These are phyloP conservation scores for Gamsiella multidivaricata DNA, from an alignment of 192 early-diverging fungal species.

Conservation along the genomic window DNA sequence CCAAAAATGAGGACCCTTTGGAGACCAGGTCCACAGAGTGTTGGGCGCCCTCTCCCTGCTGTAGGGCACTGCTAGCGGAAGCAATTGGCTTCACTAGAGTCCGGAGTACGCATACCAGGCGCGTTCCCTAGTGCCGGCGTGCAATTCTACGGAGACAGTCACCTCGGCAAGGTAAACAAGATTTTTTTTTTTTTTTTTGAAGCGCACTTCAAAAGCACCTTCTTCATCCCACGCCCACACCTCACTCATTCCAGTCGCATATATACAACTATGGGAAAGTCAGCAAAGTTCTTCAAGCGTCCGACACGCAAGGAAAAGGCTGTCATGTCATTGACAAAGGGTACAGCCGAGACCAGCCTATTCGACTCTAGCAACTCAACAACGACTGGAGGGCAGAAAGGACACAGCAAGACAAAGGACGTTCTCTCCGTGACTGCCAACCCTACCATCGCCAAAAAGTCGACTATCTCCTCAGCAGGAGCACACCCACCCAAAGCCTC, in stretches of 20 bases:
- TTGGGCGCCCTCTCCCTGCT: no score
- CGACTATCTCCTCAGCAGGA: conserved; percentile 1
- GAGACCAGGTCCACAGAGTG: no score
- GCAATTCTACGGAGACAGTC: no score
- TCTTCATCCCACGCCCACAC: background rate
- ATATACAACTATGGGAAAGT: conserved; percentile 66
- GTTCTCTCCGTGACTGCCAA: conserved; percentile 46
- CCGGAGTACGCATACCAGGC: no score
- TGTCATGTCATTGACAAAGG: conserved; percentile 48
- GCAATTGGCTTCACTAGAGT: no score
- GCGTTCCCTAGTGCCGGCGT: no score
- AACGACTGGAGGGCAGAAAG: background rate
- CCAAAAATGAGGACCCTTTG: no score
- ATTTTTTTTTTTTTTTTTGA: conserved; percentile 11
- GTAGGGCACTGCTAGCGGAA: no score
- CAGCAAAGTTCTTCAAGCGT: conserved; percentile 76
- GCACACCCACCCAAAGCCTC: conserved; percentile 47
- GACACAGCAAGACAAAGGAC: conserved; percentile 21
- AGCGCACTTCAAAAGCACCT: background rate
- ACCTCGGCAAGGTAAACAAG: background rate
- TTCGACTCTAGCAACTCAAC: conserved; percentile 32
- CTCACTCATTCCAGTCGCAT: background rate
- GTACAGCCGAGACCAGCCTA: conserved; percentile 35
- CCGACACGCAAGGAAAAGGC: conserved; percentile 75
- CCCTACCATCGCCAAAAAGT: conserved; percentile 42